Evolutionary conservation across 1,139 yeast species (phyloP).

Genomic region (Pichiaceae sp.): DNA sequence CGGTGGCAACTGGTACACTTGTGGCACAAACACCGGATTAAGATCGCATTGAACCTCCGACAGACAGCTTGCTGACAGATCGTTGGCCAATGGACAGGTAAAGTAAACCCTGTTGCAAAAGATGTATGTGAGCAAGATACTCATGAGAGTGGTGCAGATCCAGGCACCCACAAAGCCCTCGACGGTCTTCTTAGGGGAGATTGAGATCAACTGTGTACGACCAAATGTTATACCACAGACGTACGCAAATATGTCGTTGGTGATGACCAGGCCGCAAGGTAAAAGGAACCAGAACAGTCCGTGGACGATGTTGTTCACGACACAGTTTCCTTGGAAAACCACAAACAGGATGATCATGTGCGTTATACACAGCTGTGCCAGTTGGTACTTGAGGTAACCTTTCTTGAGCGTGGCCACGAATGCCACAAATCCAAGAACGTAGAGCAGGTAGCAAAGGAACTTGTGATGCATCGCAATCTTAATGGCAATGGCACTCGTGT

Average conservation of each 20-base stretch:
- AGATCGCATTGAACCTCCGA: constrained; percentile 67
- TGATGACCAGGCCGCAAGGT: constrained; percentile 86
- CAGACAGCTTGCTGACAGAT: constrained; percentile 32
- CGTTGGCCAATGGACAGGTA: constrained; percentile 71
- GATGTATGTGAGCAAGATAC: constrained; percentile 55
- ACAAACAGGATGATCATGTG: constrained; percentile 90
- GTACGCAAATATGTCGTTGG: constrained; percentile 94
- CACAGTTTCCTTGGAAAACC: constrained; percentile 89
- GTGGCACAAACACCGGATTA: constrained; percentile 81
- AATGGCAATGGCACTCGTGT: constrained; percentile 30
- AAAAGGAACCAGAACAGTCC: constrained; percentile 93
- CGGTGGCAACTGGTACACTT: constrained; percentile 67
- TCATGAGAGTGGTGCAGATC: constrained; percentile 81
- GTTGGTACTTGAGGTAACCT: constrained; percentile 85
- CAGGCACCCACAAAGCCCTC: constrained; percentile 98
- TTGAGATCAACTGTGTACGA: constrained; percentile 80
- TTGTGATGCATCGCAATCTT: constrained; percentile 57
- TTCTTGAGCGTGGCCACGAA: constrained; percentile 86
- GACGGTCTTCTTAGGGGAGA: constrained; percentile 94
- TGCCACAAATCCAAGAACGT: constrained; percentile 80
- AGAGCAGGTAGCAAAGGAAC: constrained; percentile 75
- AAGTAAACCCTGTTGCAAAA: constrained; percentile 63
- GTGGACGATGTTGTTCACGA: constrained; percentile 79
- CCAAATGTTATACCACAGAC: constrained; percentile 97
- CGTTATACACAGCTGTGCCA: constrained; percentile 87